phyloP scores from a whole-genome alignment of 805 yeast genomes.

The Candida argentea region DNA sequence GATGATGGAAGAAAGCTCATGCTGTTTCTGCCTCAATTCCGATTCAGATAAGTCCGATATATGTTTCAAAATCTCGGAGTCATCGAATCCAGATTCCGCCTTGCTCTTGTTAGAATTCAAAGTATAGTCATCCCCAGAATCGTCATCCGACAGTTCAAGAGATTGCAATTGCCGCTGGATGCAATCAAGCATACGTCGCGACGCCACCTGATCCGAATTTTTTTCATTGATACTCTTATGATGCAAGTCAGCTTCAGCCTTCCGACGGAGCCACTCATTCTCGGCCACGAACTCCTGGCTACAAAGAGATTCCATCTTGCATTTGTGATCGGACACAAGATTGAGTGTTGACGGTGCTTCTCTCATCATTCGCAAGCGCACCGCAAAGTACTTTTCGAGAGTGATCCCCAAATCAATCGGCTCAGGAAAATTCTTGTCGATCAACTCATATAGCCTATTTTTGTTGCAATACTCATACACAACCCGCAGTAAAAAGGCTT shows the following conservation, averaged over 20 bases:
- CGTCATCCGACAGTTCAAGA: slow-evolving; percentile 11
- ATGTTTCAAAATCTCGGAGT: slow-evolving; percentile 8
- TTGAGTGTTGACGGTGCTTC: slow-evolving; percentile 13
- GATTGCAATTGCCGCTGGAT: slow-evolving; percentile 8
- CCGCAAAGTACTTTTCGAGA: slow-evolving; percentile 45
- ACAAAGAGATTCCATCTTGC: slow-evolving; percentile 6
- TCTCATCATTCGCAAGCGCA: slow-evolving; percentile 23
- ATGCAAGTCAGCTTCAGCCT: slow-evolving; percentile 11
- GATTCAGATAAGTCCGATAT: slow-evolving; percentile 5
- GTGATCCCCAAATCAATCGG: slow-evolving; percentile 58
- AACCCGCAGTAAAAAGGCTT: slow-evolving; percentile 59
- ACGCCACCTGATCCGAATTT: slow-evolving; percentile 6
- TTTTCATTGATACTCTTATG: slow-evolving; percentile 5
- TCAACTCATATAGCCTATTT: slow-evolving; percentile 37
- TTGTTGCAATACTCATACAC: slow-evolving; percentile 57
- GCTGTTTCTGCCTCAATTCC: slow-evolving; percentile 6
- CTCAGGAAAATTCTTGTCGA: slow-evolving; percentile 72
- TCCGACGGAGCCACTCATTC: slow-evolving; percentile 8
- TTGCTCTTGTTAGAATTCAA: too few species aligned
- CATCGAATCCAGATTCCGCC: slow-evolving; percentile 8
- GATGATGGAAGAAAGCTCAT: slow-evolving; percentile 5
- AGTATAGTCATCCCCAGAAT: slow-evolving; percentile 5
- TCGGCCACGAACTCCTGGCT: slow-evolving; percentile 10
- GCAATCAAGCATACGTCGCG: too few species aligned
- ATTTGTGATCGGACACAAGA: slow-evolving; percentile 6